A percentile compares a stretch with the other conserved stretches of the same genome.
phyloP scores from a whole-genome alignment of 768 basidiomycete species.

The Leucocoprinus leucothites region DNA sequence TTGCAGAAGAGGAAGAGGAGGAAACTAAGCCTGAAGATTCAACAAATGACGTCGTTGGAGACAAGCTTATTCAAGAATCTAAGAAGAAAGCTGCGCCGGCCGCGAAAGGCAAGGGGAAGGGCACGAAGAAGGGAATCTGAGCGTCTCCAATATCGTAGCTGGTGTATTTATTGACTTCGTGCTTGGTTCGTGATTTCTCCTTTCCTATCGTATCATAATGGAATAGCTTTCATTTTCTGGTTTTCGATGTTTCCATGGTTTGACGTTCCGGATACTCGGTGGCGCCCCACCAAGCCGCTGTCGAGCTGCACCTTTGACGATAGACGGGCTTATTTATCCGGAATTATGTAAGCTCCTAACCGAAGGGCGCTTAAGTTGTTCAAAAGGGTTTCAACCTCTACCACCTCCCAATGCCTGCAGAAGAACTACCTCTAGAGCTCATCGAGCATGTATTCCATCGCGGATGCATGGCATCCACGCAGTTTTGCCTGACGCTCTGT shows the following conservation, averaged over 20 bases:
- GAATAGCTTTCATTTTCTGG: not conserved
- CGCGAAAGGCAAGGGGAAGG: slow-evolving; percentile 16
- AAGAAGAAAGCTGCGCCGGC: slow-evolving; percentile 34
- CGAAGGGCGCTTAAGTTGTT: not conserved
- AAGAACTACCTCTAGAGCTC: slow-evolving; percentile 21
- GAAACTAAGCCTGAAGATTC: slow-evolving; percentile 28
- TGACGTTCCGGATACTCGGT: too few relatives aligned
- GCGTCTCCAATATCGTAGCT: not conserved
- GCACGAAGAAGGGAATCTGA: slow-evolving; percentile 14
- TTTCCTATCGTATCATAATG: not conserved
- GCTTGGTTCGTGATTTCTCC: not conserved
- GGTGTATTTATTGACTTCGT: not conserved
- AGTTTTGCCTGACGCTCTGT: slow-evolving; percentile 18
- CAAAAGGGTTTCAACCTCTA: not conserved
- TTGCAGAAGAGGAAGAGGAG: slow-evolving; percentile 36
- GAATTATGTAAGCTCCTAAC: not conserved
- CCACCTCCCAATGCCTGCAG: not conserved
- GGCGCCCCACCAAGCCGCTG: too few relatives aligned
- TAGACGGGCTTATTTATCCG: not conserved
- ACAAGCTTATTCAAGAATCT: slow-evolving; percentile 58
- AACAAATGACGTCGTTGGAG: slow-evolving; percentile 46
- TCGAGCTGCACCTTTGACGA: not conserved
- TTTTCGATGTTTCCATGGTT: too few relatives aligned
- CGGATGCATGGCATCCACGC: slow-evolving; percentile 16
- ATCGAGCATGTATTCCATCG: slow-evolving; percentile 18